phyloP scores from a whole-genome alignment of 78 protist species.

The slime mould (Dictyostelium discoideum) region dicty_2.7 NC_007089.4:5460001-5460500 shows the following conservation, averaged over 20 bases:
- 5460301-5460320: constrained; percentile 47
- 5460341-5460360: constrained; percentile 71
- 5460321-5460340: constrained; percentile 72
- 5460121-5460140: constrained; percentile 11
- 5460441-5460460: neutral
- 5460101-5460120: constrained; percentile 44
- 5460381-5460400: constrained; percentile 79
- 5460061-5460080: neutral
- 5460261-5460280: constrained; percentile 71
- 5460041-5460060: neutral
- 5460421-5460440: constrained; percentile 49
- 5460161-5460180: constrained; percentile 39
- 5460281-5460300: constrained; percentile 56
- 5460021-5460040: constrained; percentile 3
- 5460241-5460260: constrained; percentile 18
- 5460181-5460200: constrained; percentile 55
- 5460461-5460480: neutral
- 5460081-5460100: constrained; percentile 13
- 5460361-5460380: constrained; percentile 81
- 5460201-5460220: constrained; percentile 25
- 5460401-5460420: constrained; percentile 74
- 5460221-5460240: constrained; percentile 50
- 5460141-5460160: constrained; percentile 36
- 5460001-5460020: constrained; percentile 10
- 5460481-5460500: too few species aligned